Conservation (phyloP, 1,284 basidiomycete genomes). For the Laetiporus sulphureus region DNA sequence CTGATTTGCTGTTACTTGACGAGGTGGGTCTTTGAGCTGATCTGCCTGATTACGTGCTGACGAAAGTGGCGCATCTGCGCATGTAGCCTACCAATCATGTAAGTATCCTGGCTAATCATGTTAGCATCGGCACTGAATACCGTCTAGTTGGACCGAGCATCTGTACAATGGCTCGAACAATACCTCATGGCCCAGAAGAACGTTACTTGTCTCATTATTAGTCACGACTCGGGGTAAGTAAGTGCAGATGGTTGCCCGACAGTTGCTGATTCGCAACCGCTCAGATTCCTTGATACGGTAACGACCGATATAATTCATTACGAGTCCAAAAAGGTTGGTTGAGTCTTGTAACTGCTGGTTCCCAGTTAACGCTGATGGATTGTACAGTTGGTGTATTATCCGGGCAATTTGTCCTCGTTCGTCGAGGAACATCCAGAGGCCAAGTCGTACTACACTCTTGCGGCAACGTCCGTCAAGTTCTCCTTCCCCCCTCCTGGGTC, state of each 20-base stretch:
- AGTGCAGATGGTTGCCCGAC: neutral
- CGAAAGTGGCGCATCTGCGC: conserved; percentile 11
- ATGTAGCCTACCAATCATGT: conserved; percentile 87
- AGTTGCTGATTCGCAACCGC: conserved; percentile 3
- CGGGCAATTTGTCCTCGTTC: conserved; percentile 90
- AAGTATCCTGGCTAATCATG: conserved; percentile 26
- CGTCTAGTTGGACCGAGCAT: conserved; percentile 75
- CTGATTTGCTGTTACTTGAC: conserved; percentile 88
- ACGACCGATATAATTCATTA: conserved; percentile 99
- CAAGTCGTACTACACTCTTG: conserved; percentile 95
- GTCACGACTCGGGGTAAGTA: conserved; percentile 91
- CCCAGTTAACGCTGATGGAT: conserved; percentile 1
- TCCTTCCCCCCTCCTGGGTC: conserved; percentile 95
- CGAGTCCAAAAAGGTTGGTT: conserved; percentile 80
- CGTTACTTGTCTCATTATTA: conserved; percentile 92
- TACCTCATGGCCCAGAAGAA: conserved; percentile 80
- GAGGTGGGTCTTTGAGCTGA: conserved; percentile 38
- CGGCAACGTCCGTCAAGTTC: conserved; percentile 94
- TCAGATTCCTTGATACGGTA: conserved; percentile 90
- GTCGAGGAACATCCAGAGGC: conserved; percentile 92
- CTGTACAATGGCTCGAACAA: conserved; percentile 91
- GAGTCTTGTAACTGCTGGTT: conserved; percentile 9
- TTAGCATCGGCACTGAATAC: conserved; percentile 10
- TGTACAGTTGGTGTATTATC: conserved; percentile 86
- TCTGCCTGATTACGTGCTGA: conserved; percentile 12